phyloP scores from a whole-genome alignment of 441 rosid species.

The Pelargonium australe region DNA sequence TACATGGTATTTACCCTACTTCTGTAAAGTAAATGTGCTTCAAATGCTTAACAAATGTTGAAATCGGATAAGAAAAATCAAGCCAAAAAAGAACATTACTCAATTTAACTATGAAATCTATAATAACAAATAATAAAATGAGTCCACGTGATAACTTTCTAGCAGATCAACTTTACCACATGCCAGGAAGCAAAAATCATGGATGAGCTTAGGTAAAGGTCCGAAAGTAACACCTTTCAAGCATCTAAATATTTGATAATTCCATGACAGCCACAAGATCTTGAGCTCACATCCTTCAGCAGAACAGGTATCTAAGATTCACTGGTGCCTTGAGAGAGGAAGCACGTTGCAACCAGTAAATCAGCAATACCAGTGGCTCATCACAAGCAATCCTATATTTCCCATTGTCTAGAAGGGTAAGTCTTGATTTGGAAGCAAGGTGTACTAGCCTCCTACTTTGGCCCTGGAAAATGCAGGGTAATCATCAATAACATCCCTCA shows the following conservation, averaged over 20 bases:
- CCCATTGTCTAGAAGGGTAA: slow-evolving; percentile 25
- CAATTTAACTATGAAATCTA: slow-evolving; percentile 1
- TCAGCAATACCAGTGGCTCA: slow-evolving; percentile 17
- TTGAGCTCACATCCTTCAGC: slow-evolving; percentile 23
- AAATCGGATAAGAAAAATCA: neutral
- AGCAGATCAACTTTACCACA: slow-evolving; percentile 1
- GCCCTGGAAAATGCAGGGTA: slow-evolving; percentile 47
- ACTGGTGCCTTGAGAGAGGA: slow-evolving; percentile 24
- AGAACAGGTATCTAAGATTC: slow-evolving; percentile 22
- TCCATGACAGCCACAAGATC: slow-evolving; percentile 27
- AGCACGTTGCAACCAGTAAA: slow-evolving; percentile 22
- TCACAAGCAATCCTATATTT: slow-evolving; percentile 15
- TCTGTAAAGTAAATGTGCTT: neutral
- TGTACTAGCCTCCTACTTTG: slow-evolving; percentile 29
- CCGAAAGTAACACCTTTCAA: slow-evolving; percentile 24
- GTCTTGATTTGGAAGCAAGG: slow-evolving; percentile 27
- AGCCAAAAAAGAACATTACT: neutral
- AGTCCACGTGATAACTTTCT: slow-evolving; percentile 2
- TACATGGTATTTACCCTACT: slow-evolving; percentile 3
- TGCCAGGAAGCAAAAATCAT: slow-evolving; percentile 2
- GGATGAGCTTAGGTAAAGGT: slow-evolving; percentile 19
- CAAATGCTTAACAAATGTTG: neutral
- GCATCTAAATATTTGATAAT: slow-evolving; percentile 23
- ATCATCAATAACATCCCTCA: slow-evolving; percentile 33
- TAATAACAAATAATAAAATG: neutral